phyloP scores from a whole-genome alignment of 2,329 filamentous ascomycete genomes.

The Fusarium xylarioides region DNA sequence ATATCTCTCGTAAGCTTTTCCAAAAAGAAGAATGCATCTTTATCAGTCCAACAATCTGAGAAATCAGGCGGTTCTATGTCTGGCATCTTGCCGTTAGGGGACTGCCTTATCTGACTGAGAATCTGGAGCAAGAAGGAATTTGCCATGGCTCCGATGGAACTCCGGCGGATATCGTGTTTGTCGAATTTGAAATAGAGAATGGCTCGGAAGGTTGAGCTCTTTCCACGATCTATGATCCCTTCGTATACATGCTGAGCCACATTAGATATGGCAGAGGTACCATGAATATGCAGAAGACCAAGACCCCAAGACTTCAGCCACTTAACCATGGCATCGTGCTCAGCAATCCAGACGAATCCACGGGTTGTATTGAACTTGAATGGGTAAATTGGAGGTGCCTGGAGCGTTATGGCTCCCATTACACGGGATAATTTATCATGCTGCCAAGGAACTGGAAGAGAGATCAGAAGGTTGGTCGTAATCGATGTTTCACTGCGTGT shows the following conservation, averaged over 20 bases:
- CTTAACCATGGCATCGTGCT: not conserved
- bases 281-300: not conserved
- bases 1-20: not conserved
- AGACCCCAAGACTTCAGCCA: not conserved
- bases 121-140: not conserved
- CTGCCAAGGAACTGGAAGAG: not conserved
- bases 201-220: not conserved
- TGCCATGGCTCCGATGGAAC: not conserved
- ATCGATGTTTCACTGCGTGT: not conserved
- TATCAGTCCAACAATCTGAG: not conserved
- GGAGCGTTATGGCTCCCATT: not conserved
- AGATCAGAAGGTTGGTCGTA: accelerated
- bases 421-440: not conserved
- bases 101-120: not conserved
- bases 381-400: not conserved
- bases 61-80: not conserved
- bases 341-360: not conserved
- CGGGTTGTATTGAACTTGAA: not conserved
- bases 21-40: not conserved
- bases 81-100: not conserved
- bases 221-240: not conserved
- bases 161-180: not conserved
- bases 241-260: not conserved
- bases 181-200: conserved; percentile 11
- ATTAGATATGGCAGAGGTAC: not conserved